Conservation (phyloP, 129 eudicot species). For the Centrapalus pauciflorus region DNA sequence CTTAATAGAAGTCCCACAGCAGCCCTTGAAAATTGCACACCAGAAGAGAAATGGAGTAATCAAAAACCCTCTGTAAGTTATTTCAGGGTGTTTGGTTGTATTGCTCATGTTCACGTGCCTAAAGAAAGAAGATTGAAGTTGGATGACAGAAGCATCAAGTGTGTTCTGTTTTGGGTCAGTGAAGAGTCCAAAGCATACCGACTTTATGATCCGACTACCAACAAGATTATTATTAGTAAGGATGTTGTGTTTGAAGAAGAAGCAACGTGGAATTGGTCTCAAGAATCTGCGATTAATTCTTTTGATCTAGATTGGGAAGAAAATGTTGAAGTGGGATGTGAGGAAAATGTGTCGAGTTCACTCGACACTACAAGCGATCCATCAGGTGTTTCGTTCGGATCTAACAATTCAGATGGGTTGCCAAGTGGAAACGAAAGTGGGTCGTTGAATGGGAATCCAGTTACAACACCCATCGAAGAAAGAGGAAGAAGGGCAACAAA, state of each 20-base stretch:
- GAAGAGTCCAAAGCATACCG: too few species aligned
- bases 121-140: constrained; percentile 6
- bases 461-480: not conserved
- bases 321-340: not conserved
- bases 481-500: not conserved
- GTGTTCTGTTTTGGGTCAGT: constrained; percentile 6
- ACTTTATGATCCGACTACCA: too few species aligned
- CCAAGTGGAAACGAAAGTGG: not conserved
- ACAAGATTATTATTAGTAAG: too few species aligned
- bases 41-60: constrained; percentile 6
- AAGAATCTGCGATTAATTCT: not conserved
- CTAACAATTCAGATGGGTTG: not conserved
- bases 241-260: too few species aligned
- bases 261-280: not conserved
- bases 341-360: not conserved
- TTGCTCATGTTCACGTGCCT: constrained; percentile 11
- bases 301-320: not conserved
- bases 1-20: constrained; percentile 6
- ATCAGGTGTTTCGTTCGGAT: too few species aligned
- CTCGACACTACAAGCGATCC: too few species aligned
- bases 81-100: constrained; percentile 3
- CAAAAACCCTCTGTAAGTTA: not conserved
- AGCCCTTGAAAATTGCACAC: not conserved
- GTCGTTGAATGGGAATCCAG: not conserved
- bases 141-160: too few species aligned